Evolutionary conservation across 768 basidiomycete species (phyloP), one percentile per base, ranked within the genome.

Genomic region (Basidioascus undulatus): DNA sequence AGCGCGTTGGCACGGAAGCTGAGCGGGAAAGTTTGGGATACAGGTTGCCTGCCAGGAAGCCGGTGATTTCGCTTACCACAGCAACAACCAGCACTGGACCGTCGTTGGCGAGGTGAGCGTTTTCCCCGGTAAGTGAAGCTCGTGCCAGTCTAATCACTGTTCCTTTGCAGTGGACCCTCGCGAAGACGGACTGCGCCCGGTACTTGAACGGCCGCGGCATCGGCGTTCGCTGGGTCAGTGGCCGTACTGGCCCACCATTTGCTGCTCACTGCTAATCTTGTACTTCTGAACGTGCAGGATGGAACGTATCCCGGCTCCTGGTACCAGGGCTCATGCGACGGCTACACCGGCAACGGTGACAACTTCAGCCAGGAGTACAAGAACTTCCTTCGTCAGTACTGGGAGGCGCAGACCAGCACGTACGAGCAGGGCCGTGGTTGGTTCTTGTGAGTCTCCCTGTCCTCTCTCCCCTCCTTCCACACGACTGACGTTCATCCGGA

Each of bases 331-430:
- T 43, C 35, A 15, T 57, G 57, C 37, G 13, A n/a, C 9, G 48
- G 47, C 40, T 54, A 67, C 45, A 74, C 76, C 1, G 84, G 84
- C 10, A 65, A 62, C n/a, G 77, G 68, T 3, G 69, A 72, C 3
- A 59, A 66, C 8, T 89, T 84, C 59, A 78, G 73, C 55, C 55
- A 68, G 36, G 65, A 61, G 45, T 84, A 80, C 65, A 84, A 82
- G 65, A 69, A 65, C 1, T 83, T 78, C 66, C 61, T 89, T 32
- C 61, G 80, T 26, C 67, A 79, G 54, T 71, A 65, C 55, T 89
- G 74, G 74, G 82, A 84, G 53, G 81, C 77, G 0, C 84, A 87
- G 58, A 48, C 48, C 20, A 53, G 54, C 35, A 47, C 50, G 0
- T 60, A 51, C 45, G 59, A 60, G 48, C 46, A 48, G 37, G 52